Evolutionary conservation across 257 asterid species (phyloP).

Genomic region (Haberlea rhodopensis): DNA sequence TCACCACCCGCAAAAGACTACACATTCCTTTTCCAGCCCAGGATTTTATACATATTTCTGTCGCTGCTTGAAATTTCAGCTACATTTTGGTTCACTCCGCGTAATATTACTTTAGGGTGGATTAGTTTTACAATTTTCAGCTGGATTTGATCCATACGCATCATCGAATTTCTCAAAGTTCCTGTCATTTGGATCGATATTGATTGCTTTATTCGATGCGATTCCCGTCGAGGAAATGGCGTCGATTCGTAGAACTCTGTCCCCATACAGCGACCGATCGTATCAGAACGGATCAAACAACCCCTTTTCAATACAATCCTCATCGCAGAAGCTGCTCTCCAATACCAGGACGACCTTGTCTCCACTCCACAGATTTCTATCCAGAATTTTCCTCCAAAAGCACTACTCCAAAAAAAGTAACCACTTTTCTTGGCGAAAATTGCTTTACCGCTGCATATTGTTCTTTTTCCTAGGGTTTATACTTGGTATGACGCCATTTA

Average conservation of each 20-base stretch:
- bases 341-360: constrained; percentile 52
- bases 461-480: constrained; percentile 76
- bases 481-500: constrained; percentile 75
- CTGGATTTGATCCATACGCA: constrained; percentile 28
- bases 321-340: constrained; percentile 57
- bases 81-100: constrained; percentile 25
- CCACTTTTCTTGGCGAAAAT: constrained; percentile 55
- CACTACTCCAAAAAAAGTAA: constrained; percentile 46
- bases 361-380: constrained; percentile 50
- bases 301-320: constrained; percentile 52
- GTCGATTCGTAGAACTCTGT: constrained; percentile 83
- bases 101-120: background rate
- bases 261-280: constrained; percentile 77
- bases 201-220: constrained; percentile 34
- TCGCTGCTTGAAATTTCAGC: background rate
- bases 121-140: constrained; percentile 5
- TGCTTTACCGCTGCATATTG: constrained; percentile 55
- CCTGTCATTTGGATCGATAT: constrained; percentile 14
- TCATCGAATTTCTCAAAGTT: constrained; percentile 12
- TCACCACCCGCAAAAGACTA: too few species aligned
- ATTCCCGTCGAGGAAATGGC: constrained; percentile 53
- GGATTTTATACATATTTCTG: too few species aligned
- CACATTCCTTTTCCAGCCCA: too few species aligned
- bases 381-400: constrained; percentile 37
- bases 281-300: constrained; percentile 54